These are phyloP conservation scores for Cubamyces lactineus DNA, from an alignment of 768 basidiomycete species.

Conservation along the genomic window DNA sequence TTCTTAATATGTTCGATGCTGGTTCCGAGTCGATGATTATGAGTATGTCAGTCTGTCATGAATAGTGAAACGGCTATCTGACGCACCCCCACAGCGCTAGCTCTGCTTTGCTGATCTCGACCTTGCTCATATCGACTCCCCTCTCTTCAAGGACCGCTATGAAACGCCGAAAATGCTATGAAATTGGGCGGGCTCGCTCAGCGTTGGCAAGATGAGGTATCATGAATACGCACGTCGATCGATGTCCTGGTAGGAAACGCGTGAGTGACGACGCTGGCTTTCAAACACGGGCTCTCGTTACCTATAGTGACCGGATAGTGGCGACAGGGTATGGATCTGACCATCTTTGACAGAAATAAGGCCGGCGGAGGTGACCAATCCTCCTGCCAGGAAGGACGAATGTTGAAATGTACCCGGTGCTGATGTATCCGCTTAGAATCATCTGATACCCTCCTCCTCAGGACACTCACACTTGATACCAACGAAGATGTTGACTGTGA, in stretches of 20 bases:
- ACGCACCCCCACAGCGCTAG: conserved; percentile 57
- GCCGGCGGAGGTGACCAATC: conserved; percentile 66
- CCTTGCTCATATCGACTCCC: conserved; percentile 62
- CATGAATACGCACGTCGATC: conserved; percentile 44
- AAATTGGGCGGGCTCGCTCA: neutral
- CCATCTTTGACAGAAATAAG: conserved; percentile 68
- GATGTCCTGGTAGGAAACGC: conserved; percentile 45
- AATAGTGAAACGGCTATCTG: neutral
- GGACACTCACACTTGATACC: conserved; percentile 57
- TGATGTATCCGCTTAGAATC: conserved; percentile 4
- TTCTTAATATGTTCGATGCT: conserved; percentile 53
- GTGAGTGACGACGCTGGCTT: neutral
- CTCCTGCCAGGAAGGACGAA: conserved; percentile 61
- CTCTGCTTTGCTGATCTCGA: conserved; percentile 64
- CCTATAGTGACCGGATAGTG: conserved; percentile 69
- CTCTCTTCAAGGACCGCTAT: conserved; percentile 52
- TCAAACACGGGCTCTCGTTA: neutral
- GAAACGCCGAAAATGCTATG: conserved; percentile 62
- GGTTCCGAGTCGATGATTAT: neutral
- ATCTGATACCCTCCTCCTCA: neutral
- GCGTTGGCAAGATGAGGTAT: no score
- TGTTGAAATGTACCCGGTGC: conserved; percentile 65
- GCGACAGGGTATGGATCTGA: conserved; percentile 59
- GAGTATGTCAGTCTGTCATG: neutral
- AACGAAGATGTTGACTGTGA: conserved; percentile 62